phyloP scores from a whole-genome alignment of 176 grass and related monocot genomes.

The Themeda triandra region DNA sequence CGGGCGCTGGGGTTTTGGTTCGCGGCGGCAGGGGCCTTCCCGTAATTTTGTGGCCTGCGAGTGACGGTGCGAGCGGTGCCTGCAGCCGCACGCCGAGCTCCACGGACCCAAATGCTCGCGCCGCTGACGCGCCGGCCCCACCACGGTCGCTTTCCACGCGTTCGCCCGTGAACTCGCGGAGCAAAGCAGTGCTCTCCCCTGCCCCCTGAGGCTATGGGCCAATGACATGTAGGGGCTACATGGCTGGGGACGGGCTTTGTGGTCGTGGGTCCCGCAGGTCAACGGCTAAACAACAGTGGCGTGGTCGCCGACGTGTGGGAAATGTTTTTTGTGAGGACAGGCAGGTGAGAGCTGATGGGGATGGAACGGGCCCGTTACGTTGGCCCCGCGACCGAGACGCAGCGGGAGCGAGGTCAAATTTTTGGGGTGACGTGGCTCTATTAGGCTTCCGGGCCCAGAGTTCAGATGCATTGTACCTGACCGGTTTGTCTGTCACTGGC shows the following conservation, averaged over 20 bases:
- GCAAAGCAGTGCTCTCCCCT: too few relatives aligned
- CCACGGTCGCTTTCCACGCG: background rate
- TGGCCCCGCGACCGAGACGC: background rate
- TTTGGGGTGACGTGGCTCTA: background rate
- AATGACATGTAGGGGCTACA: background rate
- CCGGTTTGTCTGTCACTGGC: background rate
- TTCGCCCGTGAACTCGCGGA: background rate
- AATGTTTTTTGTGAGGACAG: background rate
- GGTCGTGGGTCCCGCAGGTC: background rate
- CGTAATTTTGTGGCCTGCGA: constrained; percentile 9
- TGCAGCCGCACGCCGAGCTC: background rate
- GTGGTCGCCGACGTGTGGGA: background rate
- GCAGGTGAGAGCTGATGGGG: background rate
- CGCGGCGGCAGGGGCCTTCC: constrained; percentile 29
- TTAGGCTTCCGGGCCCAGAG: background rate
- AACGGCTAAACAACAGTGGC: background rate
- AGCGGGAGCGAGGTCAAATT: background rate
- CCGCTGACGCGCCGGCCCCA: constrained; percentile 7
- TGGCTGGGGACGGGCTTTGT: fast-evolving
- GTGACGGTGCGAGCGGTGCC: background rate
- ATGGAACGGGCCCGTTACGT: background rate
- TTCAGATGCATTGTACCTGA: background rate
- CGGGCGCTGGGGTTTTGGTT: constrained; percentile 15
- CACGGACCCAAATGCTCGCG: background rate
- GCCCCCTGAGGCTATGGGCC: fast-evolving